Evolutionary conservation across 768 basidiomycete species (phyloP).

Genomic region (Gymnopilus junonius): DNA sequence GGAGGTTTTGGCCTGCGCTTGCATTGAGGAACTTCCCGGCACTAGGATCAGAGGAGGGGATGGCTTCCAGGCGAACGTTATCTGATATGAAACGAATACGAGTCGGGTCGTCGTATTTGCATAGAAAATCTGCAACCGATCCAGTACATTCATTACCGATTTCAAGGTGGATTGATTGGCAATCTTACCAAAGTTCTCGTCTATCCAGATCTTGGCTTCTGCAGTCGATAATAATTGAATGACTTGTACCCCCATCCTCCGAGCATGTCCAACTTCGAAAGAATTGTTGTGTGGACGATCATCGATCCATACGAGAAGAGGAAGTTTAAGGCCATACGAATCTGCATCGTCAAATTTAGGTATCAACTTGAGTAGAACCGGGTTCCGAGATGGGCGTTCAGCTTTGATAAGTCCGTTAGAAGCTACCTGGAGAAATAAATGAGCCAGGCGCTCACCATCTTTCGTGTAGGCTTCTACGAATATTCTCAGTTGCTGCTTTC

Average conservation of each 20-base stretch:
- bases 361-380: not conserved
- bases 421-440: no score
- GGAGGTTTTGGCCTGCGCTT: conserved; percentile 26
- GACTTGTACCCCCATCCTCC: conserved; percentile 21
- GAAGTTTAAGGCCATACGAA: not conserved
- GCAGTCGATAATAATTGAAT: conserved; percentile 33
- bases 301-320: conserved; percentile 33
- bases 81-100: conserved; percentile 35
- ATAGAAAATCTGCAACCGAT: conserved; percentile 23
- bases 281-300: conserved; percentile 24
- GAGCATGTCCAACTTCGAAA: conserved; percentile 18
- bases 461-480: conserved; percentile 12
- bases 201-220: conserved; percentile 26
- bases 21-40: conserved; percentile 15
- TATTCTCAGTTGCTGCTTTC: conserved; percentile 13
- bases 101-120: conserved; percentile 21
- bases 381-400: not conserved
- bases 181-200: conserved; percentile 26
- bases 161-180: not conserved
- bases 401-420: not conserved
- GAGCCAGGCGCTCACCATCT: not conserved
- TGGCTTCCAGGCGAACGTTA: conserved; percentile 28
- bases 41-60: not conserved
- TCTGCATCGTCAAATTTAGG: not conserved
- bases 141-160: not conserved